A percentile compares a stretch with the other conserved stretches of the same genome.
phyloP scores from a whole-genome alignment of 2,329 filamentous ascomycete species.

The Elsinoe perseae region DNA sequence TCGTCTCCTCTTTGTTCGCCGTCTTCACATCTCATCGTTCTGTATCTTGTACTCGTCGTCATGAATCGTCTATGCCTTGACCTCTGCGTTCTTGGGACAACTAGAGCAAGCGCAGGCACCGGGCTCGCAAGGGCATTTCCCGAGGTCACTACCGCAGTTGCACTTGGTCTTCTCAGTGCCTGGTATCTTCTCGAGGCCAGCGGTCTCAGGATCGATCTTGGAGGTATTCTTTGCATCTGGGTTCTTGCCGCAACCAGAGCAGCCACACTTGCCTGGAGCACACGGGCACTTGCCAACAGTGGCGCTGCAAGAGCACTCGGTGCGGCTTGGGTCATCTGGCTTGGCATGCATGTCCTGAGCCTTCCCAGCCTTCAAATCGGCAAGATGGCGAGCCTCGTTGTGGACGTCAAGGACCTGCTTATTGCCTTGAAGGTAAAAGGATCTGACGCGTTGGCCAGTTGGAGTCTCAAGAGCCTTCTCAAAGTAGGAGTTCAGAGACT shows the following conservation, averaged over 20 bases:
- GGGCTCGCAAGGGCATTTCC: slow-evolving; percentile 41
- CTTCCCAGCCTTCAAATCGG: slow-evolving; percentile 68
- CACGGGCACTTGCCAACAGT: slow-evolving; percentile 39
- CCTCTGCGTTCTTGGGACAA: slow-evolving; percentile 15
- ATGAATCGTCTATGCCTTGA: slow-evolving; percentile 6
- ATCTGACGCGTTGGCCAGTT: slow-evolving; percentile 76
- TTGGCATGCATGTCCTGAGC: slow-evolving; percentile 46
- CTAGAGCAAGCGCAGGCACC: slow-evolving; percentile 38
- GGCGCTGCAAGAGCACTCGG: slow-evolving; percentile 40
- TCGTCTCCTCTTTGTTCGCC: not conserved
- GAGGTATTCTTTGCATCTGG: slow-evolving; percentile 27
- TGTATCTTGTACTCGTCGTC: not conserved
- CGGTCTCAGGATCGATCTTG: slow-evolving; percentile 23
- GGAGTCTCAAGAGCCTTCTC: slow-evolving; percentile 84
- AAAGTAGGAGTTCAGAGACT: slow-evolving; percentile 77
- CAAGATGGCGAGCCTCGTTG: slow-evolving; percentile 77
- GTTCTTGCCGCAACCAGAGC: slow-evolving; percentile 41
- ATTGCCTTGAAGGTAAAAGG: slow-evolving; percentile 77
- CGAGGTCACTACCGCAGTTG: slow-evolving; percentile 41
- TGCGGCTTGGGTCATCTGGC: slow-evolving; percentile 34
- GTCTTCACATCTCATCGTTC: not conserved
- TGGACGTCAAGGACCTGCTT: slow-evolving; percentile 94
- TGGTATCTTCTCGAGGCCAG: slow-evolving; percentile 44
- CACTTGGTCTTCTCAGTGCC: slow-evolving; percentile 41
- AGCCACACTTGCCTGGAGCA: slow-evolving; percentile 39